A percentile compares a stretch with the other conserved stretches of the same genome.
phyloP scores from a whole-genome alignment of 2,329 filamentous ascomycete genomes.

The Xylariaceae sp. region DNA sequence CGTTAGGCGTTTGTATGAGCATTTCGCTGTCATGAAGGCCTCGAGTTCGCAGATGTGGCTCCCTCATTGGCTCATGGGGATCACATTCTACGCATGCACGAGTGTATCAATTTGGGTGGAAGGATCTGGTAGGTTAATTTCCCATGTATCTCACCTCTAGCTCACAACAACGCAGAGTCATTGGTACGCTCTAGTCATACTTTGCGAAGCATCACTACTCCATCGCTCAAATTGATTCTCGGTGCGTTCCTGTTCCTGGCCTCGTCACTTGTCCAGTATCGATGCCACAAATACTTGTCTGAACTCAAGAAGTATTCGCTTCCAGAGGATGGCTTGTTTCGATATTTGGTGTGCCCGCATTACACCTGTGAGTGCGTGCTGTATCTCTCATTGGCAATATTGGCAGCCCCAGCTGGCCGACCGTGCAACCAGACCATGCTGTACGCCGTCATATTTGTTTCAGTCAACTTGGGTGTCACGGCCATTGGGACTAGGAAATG shows the following conservation, averaged over 20 bases:
- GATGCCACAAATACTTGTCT: conserved; percentile 66
- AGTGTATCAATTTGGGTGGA: conserved; percentile 82
- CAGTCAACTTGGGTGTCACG: conserved; percentile 75
- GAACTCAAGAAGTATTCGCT: conserved; percentile 78
- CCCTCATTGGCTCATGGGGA: conserved; percentile 74
- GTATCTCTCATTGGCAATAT: conserved; percentile 72
- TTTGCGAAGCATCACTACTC: conserved; percentile 5
- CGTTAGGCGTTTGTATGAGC: conserved; percentile 71
- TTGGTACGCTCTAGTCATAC: no score
- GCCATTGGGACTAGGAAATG: conserved; percentile 73
- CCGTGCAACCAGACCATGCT: conserved; percentile 69
- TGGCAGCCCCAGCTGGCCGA: conserved; percentile 64
- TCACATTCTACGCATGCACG: conserved; percentile 71
- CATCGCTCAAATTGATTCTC: conserved; percentile 45
- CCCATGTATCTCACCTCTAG: conserved; percentile 6
- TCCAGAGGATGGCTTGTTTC: conserved; percentile 69
- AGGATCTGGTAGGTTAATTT: conserved; percentile 56
- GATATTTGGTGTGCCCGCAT: conserved; percentile 74
- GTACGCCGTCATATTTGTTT: conserved; percentile 68
- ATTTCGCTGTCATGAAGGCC: conserved; percentile 57
- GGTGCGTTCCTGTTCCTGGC: conserved; percentile 62
- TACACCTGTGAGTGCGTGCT: conserved; percentile 86
- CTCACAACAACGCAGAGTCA: conserved; percentile 4
- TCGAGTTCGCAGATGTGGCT: conserved; percentile 79
- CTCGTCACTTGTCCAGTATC: conserved; percentile 70